phyloP scores from a whole-genome alignment of 805 yeast genomes.

The Cyberlindnera saturnus region DNA sequence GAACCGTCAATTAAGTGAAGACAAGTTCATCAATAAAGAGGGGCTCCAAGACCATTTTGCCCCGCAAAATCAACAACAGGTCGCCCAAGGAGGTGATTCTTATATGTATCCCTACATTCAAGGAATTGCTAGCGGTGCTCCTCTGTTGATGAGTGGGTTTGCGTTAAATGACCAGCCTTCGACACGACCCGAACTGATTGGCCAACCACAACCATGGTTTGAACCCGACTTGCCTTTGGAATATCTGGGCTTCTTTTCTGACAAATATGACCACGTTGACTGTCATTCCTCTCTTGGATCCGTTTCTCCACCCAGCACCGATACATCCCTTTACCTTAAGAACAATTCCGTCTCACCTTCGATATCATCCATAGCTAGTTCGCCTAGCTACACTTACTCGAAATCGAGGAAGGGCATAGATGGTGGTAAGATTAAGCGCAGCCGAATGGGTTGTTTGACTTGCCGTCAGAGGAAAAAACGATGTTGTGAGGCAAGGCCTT shows the following conservation, averaged over 20 bases:
- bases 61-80: too few species aligned
- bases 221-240: neutral
- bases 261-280: neutral
- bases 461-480: conserved; percentile 74
- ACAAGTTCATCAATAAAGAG: too few species aligned
- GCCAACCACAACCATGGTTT: too few species aligned
- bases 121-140: too few species aligned
- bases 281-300: conserved; percentile 6
- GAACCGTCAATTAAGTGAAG: too few species aligned
- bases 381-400: conserved; percentile 6
- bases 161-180: too few species aligned
- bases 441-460: conserved; percentile 71
- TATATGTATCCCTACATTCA: too few species aligned
- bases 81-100: too few species aligned
- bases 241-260: neutral
- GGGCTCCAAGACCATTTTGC: too few species aligned
- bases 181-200: too few species aligned
- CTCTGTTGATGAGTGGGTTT: too few species aligned
- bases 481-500: conserved; percentile 67
- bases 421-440: conserved; percentile 31
- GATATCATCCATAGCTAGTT: conserved; percentile 1
- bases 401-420: conserved; percentile 2
- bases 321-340: conserved; percentile 7
- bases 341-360: conserved; percentile 5
- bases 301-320: conserved; percentile 1